Conservation (phyloP, 345 rosid genomes). For the Gossypium arboreum region DNA sequence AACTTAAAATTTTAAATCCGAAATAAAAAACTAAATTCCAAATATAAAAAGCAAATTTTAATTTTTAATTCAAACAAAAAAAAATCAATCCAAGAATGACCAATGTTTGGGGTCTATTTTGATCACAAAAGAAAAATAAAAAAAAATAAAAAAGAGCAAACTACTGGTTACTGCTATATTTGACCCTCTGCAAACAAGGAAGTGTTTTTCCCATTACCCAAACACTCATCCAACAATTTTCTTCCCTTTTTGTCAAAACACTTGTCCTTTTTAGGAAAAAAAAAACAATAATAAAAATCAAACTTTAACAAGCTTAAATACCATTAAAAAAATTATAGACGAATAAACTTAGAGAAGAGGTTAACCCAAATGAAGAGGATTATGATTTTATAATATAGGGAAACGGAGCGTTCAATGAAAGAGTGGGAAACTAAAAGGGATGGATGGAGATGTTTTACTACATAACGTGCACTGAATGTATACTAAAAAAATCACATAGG, state of each 20-base stretch:
- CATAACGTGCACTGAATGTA: background rate
- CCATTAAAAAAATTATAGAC: background rate
- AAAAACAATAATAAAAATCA: background rate
- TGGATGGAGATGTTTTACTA: background rate
- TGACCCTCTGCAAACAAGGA: background rate
- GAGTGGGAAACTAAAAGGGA: background rate
- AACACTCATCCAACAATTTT: background rate
- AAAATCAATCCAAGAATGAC: background rate
- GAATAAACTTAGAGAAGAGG: background rate
- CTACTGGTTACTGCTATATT: background rate
- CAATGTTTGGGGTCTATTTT: background rate
- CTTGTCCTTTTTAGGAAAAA: no score
- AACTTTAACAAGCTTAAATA: background rate
- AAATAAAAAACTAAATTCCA: no score
- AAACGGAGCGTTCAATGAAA: background rate
- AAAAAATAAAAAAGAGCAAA: background rate
- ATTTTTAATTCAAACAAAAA: no score
- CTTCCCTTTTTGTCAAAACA: no score
- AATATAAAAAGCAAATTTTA: no score
- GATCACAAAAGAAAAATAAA: background rate
- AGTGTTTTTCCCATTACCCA: background rate
- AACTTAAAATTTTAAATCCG: no score
- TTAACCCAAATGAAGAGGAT: background rate
- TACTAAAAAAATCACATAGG: background rate
- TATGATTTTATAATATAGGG: background rate